Conservation (phyloP, 352 stramenopile genomes). For the Pythium brachiatum region DNA sequence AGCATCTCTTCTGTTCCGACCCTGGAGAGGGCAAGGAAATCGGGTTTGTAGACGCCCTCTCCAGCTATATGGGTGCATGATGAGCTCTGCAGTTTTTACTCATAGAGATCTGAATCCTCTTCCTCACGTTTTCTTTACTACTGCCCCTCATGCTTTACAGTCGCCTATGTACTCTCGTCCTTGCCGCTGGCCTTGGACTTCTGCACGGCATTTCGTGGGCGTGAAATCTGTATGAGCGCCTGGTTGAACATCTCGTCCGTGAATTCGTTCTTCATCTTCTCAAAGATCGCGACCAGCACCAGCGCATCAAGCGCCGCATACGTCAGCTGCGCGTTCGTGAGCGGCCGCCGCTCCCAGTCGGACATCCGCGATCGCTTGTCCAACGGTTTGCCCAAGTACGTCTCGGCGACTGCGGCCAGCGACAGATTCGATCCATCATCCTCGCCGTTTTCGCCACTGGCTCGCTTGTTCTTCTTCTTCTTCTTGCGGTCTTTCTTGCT, state of each 20-base stretch:
- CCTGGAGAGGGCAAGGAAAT: constrained; percentile 30
- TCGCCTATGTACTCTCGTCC: too few species aligned
- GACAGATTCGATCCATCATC: constrained; percentile 31
- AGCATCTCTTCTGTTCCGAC: constrained; percentile 62
- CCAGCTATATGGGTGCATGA: constrained; percentile 72
- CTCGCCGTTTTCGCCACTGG: constrained; percentile 17
- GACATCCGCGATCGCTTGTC: constrained; percentile 77
- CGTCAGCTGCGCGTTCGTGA: constrained; percentile 59
- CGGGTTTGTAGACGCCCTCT: constrained; percentile 69
- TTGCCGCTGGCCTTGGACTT: background rate
- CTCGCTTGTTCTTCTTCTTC: constrained; percentile 7
- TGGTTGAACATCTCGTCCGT: constrained; percentile 26
- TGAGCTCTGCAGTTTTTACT: background rate
- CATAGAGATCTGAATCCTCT: background rate
- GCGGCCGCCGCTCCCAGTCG: constrained; percentile 68
- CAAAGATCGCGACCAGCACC: constrained; percentile 60
- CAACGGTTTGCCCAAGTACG: constrained; percentile 60
- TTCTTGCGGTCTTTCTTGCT: background rate
- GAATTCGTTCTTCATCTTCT: constrained; percentile 47
- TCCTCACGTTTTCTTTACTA: too few species aligned
- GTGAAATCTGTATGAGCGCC: constrained; percentile 3
- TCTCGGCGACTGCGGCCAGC: constrained; percentile 46
- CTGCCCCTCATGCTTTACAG: too few species aligned
- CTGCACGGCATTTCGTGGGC: background rate
- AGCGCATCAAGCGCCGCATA: constrained; percentile 74